Conservation (phyloP, 352 stramenopile species). For the Phytopythium kandeliae region DNA sequence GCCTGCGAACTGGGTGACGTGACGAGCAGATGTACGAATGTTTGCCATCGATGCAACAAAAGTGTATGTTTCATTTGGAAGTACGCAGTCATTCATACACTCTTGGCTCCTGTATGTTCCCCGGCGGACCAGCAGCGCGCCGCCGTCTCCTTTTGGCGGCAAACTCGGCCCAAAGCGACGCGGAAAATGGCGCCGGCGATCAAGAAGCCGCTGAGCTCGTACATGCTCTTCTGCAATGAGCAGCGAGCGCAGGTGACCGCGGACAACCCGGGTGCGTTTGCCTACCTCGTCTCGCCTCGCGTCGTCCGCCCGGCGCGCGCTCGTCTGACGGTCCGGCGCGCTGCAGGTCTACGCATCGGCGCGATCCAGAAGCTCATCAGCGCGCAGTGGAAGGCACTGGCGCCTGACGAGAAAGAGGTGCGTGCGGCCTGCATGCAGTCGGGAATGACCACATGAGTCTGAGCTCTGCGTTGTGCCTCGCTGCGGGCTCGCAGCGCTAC, state of each 20-base stretch:
- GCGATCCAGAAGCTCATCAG: conserved; percentile 90
- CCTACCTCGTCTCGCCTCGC: accelerated
- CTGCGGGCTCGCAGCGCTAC: too few relatives aligned
- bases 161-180: neutral
- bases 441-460: too few relatives aligned
- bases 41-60: too few relatives aligned
- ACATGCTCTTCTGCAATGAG: conserved; percentile 82
- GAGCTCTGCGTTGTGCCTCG: too few relatives aligned
- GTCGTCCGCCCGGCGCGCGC: neutral
- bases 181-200: conserved; percentile 37
- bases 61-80: too few relatives aligned
- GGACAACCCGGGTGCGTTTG: conserved; percentile 38
- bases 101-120: too few relatives aligned
- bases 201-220: conserved; percentile 86
- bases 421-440: too few relatives aligned
- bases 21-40: too few relatives aligned
- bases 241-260: conserved; percentile 58
- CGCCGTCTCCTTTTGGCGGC: neutral
- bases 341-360: conserved; percentile 42
- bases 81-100: too few relatives aligned
- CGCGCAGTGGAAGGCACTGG: conserved; percentile 85
- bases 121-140: too few relatives aligned
- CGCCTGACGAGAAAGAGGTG: conserved; percentile 77
- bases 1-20: neutral
- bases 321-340: neutral